Evolutionary conservation across 106 monocot genomes (phyloP).

Genomic region (Xerophyta viscosa): DNA sequence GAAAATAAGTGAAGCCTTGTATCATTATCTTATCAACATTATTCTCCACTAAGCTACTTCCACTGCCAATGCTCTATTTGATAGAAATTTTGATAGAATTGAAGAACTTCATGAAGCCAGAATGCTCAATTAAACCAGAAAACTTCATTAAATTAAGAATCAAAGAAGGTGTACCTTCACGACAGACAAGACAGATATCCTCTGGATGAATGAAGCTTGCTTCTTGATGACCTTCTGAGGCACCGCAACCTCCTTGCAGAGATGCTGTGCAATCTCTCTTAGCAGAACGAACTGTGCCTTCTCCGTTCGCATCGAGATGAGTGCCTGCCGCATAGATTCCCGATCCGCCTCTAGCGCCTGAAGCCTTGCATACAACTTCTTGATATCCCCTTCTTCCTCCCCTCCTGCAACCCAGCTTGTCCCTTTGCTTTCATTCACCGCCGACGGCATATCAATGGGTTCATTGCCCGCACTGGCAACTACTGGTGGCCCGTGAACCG

Average conservation of each 20-base stretch:
- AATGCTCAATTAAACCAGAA: neutral
- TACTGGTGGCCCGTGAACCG: conserved; percentile 20
- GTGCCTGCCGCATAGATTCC: conserved; percentile 56
- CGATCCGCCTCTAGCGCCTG: conserved; percentile 69
- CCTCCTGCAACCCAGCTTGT: neutral
- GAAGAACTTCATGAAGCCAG: neutral
- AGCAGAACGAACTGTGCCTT: conserved; percentile 59
- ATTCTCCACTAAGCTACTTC: too few species aligned
- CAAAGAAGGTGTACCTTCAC: conserved; percentile 34
- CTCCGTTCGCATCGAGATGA: conserved; percentile 50
- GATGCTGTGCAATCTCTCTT: conserved; percentile 66
- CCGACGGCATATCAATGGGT: neutral
- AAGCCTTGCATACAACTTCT: conserved; percentile 49
- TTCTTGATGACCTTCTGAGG: conserved; percentile 39
- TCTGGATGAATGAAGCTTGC: conserved; percentile 9
- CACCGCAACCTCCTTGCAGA: conserved; percentile 35
- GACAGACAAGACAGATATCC: conserved; percentile 27
- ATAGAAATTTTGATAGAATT: too few species aligned
- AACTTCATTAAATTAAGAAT: neutral
- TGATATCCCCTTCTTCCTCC: conserved; percentile 24
- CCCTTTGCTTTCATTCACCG: neutral
- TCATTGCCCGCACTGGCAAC: conserved; percentile 5
- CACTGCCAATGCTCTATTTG: too few species aligned
- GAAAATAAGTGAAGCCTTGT: too few species aligned
- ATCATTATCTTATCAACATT: too few species aligned